A percentile compares a stretch with the other conserved stretches of the same genome.
Conservation (phyloP, 108 stramenopile species). For the Licmophora abbreviata region DNA sequence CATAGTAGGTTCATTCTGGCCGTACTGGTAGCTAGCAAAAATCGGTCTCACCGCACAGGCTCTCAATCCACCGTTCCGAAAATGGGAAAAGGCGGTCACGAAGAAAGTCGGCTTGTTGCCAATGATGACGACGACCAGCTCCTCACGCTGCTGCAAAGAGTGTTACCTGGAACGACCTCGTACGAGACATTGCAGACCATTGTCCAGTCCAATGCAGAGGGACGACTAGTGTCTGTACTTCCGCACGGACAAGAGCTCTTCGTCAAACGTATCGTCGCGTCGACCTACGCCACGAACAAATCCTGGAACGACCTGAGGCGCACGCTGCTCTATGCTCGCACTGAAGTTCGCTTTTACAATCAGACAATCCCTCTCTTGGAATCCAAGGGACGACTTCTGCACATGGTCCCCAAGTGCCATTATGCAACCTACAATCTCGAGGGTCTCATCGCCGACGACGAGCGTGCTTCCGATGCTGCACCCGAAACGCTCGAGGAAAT, state of each 20-base stretch:
- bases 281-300: slow-evolving; percentile 37
- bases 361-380: slow-evolving; percentile 41
- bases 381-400: slow-evolving; percentile 2
- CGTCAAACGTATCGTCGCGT: slow-evolving; percentile 30
- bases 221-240: too few species aligned
- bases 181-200: not conserved
- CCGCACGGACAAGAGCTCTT: slow-evolving; percentile 17
- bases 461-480: slow-evolving; percentile 7
- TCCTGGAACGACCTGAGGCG: slow-evolving; percentile 72
- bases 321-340: slow-evolving; percentile 56
- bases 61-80: too few species aligned
- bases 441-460: slow-evolving; percentile 52
- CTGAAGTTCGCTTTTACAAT: slow-evolving; percentile 71
- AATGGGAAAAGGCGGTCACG: too few species aligned
- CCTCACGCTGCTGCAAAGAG: not conserved
- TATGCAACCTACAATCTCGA: slow-evolving; percentile 36
- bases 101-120: too few species aligned
- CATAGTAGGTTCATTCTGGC: too few species aligned
- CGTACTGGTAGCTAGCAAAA: too few species aligned
- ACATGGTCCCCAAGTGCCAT: slow-evolving; percentile 25
- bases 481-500: not conserved
- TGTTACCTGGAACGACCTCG: not conserved
- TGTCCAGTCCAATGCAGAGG: slow-evolving; percentile 6
- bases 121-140: not conserved
- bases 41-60: too few species aligned